Base-by-base conservation (phyloP, 768 basidiomycete species). In the Dictyophora rubrovolvata region DNA sequence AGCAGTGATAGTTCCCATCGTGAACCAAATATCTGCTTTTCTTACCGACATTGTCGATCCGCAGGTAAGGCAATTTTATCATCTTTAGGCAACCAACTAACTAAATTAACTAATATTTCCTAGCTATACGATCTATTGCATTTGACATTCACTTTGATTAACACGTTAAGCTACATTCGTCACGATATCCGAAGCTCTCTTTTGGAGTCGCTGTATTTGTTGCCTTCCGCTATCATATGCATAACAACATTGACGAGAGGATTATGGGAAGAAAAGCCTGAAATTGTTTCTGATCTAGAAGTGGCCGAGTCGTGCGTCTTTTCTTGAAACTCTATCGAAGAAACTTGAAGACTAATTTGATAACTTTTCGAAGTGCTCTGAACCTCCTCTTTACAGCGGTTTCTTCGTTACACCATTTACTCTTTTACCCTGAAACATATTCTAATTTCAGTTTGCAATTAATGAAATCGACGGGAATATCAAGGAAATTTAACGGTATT, bases 181-280 rank as follows among this genome's bases (percentile, higher is more conserved):
- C 59, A 70, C 0, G 76, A 76, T 52, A 73, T 73, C 35, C 59
- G 71, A n/a, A 64, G 60, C 0, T 65, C 74, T 1, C 66, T 81
- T 6, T 65, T 74, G 5, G 74, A 76, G 16, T 85, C 85, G 0
- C 74, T 73, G 47, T 73, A 74, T 11, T 64, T 91, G 14, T 75
- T 90, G 47, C 87, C 87, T 1, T 82, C 87, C 0, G 68, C 90
- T 23, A 74, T 89, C 18, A 63, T 77, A 34, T 83, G 77, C 60
- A 71, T 86, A 9, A 74, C 75, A 36, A 72, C 78, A 20, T 69
- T 84, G 46, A 75, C 79, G 0, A 74, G 74, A 1, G 75, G 79
- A 1, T 67, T 91, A 16, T 91, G 86, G 85, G 85, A 88, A 65
- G 84, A 84, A 36, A 78, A 79, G 47, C 75, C 78, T 52, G 64